Evolutionary conservation across 2,329 filamentous ascomycete species (phyloP).

Genomic region (Sarocladium oryzae): DNA sequence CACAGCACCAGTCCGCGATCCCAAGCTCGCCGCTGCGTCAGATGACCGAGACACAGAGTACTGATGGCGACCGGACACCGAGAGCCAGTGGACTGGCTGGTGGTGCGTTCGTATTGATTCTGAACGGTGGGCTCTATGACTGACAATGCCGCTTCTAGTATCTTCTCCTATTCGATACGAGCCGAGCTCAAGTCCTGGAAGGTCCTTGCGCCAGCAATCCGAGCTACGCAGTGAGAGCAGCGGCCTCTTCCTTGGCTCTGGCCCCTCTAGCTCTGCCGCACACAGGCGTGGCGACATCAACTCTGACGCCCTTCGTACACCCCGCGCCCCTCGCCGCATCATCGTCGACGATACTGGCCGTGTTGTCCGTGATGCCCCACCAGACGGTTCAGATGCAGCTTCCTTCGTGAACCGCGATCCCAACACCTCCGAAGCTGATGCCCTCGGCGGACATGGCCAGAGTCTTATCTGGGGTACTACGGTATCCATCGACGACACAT

Average conservation of each 20-base stretch:
- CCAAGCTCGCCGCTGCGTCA: constrained; percentile 57
- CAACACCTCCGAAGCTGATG: constrained; percentile 86
- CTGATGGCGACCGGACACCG: constrained; percentile 59
- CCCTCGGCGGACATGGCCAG: constrained; percentile 70
- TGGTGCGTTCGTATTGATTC: constrained; percentile 44
- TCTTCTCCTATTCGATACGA: constrained; percentile 91
- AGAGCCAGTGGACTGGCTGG: constrained; percentile 57
- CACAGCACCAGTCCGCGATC: constrained; percentile 27
- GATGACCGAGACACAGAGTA: constrained; percentile 50
- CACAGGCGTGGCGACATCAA: constrained; percentile 76
- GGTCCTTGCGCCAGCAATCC: constrained; percentile 54
- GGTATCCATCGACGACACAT: constrained; percentile 85
- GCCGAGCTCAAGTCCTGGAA: constrained; percentile 80
- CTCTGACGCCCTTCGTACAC: constrained; percentile 62
- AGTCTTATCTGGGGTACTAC: constrained; percentile 96
- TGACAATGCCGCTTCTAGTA: constrained; percentile 43
- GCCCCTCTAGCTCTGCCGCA: constrained; percentile 45
- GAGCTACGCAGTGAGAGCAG: constrained; percentile 79
- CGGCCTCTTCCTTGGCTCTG: constrained; percentile 69
- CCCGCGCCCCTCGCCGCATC: constrained; percentile 43
- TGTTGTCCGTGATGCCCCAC: constrained; percentile 47
- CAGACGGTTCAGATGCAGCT: constrained; percentile 49
- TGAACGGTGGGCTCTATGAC: not conserved
- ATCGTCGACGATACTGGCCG: constrained; percentile 54
- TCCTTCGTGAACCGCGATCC: constrained; percentile 63